These are phyloP conservation scores for Aspergillus fischeri DNA, from an alignment of 2,329 filamentous ascomycete genomes.

Conservation along the genomic window DNA sequence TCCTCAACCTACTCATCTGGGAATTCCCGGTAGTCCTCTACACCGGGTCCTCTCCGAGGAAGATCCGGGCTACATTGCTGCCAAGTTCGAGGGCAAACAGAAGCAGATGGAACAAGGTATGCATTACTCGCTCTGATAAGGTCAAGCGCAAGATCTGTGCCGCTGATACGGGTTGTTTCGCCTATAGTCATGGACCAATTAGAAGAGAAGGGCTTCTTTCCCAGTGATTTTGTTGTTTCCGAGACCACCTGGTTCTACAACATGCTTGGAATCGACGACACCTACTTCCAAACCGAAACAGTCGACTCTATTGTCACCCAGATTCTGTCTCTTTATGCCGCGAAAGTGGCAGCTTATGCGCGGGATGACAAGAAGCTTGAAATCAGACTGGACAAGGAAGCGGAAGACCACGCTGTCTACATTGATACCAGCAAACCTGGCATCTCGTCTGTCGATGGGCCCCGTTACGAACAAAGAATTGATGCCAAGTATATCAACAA, in stretches of 20 bases:
- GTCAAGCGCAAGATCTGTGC: not conserved
- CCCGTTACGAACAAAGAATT: slow-evolving; percentile 89
- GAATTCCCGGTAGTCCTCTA: slow-evolving; percentile 56
- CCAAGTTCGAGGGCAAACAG: slow-evolving; percentile 87
- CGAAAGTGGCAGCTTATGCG: slow-evolving; percentile 90
- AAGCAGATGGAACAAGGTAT: slow-evolving; percentile 81
- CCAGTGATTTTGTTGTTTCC: slow-evolving; percentile 71
- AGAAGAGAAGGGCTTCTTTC: slow-evolving; percentile 78
- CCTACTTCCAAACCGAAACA: slow-evolving; percentile 91
- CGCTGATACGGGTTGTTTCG: not conserved
- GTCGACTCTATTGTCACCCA: slow-evolving; percentile 86
- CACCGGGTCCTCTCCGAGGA: slow-evolving; percentile 78
- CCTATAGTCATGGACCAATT: slow-evolving; percentile 72
- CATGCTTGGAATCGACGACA: slow-evolving; percentile 94
- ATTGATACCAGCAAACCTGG: slow-evolving; percentile 96
- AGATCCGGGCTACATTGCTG: slow-evolving; percentile 89
- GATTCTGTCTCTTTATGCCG: slow-evolving; percentile 93
- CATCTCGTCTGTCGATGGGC: slow-evolving; percentile 68
- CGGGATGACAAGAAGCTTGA: slow-evolving; percentile 91
- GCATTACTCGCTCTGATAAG: slow-evolving; percentile 18
- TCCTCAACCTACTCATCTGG: slow-evolving; percentile 82
- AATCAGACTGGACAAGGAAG: slow-evolving; percentile 94
- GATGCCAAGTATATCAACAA: slow-evolving; percentile 93
- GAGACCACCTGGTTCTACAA: slow-evolving; percentile 98
- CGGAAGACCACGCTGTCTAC: slow-evolving; percentile 90